Conservation (phyloP, 2,329 filamentous ascomycete genomes). For the Fusarium verticillioides region DNA sequence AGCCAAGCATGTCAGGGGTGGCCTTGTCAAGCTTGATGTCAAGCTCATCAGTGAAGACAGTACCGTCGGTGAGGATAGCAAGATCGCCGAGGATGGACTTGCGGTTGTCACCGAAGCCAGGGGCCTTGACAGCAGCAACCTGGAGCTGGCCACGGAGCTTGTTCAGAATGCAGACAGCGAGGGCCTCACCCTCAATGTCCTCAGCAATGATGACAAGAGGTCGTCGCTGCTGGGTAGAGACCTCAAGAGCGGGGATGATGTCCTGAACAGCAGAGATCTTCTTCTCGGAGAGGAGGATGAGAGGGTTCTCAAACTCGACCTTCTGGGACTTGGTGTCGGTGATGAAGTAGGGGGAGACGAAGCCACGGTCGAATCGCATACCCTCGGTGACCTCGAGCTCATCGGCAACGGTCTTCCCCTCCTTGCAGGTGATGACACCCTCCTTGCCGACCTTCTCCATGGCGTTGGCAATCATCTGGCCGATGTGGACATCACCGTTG, state of each 20-base stretch:
- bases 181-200: slow-evolving; percentile 98
- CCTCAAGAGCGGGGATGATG: slow-evolving; percentile 97
- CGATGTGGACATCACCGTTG: slow-evolving; percentile 96
- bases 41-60: slow-evolving; percentile 97
- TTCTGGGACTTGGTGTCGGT: slow-evolving; percentile 98
- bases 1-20: slow-evolving; percentile 94
- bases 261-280: slow-evolving; percentile 99
- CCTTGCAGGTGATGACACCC: slow-evolving; percentile 99
- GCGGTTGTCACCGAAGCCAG: slow-evolving; percentile 99
- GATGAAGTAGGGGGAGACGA: slow-evolving; percentile 99
- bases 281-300: slow-evolving; percentile 99
- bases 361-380: slow-evolving; percentile 99
- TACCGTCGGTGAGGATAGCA: slow-evolving; percentile 94
- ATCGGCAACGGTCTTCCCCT: slow-evolving; percentile 97
- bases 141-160: slow-evolving; percentile 99
- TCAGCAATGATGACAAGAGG: slow-evolving; percentile 98
- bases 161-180: slow-evolving; percentile 99
- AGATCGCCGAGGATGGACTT: slow-evolving; percentile 99
- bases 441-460: slow-evolving; percentile 99
- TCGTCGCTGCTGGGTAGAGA: slow-evolving; percentile 92
- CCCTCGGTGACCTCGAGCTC: slow-evolving; percentile 99
- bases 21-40: slow-evolving; percentile 99
- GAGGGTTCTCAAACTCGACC: slow-evolving; percentile 99
- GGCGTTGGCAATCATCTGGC: slow-evolving; percentile 93
- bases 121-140: slow-evolving; percentile 98